Conservation (phyloP, 306 rosid genomes). For the Vachellia pachyceras region DNA sequence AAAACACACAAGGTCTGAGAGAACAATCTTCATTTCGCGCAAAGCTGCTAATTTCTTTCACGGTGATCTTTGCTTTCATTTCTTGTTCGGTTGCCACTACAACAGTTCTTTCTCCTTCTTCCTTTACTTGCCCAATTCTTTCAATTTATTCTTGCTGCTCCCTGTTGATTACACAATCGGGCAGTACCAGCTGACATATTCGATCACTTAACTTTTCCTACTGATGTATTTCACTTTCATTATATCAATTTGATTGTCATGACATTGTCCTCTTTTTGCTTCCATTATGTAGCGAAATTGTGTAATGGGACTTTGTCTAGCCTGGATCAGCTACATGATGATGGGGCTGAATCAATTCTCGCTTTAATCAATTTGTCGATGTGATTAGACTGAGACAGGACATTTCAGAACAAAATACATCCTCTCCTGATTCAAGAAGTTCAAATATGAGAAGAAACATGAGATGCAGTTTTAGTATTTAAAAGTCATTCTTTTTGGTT, state of each 20-base stretch:
- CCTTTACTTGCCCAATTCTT: neutral
- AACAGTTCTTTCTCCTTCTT: neutral
- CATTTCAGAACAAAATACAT: slow-evolving; percentile 25
- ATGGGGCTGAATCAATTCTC: slow-evolving; percentile 85
- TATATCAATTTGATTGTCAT: neutral
- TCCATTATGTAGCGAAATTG: slow-evolving; percentile 66
- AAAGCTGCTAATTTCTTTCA: neutral
- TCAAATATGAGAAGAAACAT: neutral
- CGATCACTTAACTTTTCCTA: neutral
- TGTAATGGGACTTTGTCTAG: slow-evolving; percentile 76
- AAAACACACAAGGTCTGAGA: neutral
- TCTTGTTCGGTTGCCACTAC: neutral
- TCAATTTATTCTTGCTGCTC: neutral
- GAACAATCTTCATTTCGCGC: neutral
- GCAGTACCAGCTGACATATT: too few relatives aligned
- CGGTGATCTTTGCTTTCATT: neutral
- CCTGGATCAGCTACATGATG: slow-evolving; percentile 79
- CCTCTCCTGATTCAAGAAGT: neutral
- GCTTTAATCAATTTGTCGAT: slow-evolving; percentile 73
- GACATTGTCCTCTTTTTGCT: neutral
- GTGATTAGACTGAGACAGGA: slow-evolving; percentile 80
- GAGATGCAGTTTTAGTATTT: neutral
- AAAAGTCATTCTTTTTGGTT: neutral
- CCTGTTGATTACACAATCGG: too few relatives aligned
- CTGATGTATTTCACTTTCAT: neutral